Base-by-base conservation (phyloP, 1,139 yeast species). In the Pichia sp. region DNA sequence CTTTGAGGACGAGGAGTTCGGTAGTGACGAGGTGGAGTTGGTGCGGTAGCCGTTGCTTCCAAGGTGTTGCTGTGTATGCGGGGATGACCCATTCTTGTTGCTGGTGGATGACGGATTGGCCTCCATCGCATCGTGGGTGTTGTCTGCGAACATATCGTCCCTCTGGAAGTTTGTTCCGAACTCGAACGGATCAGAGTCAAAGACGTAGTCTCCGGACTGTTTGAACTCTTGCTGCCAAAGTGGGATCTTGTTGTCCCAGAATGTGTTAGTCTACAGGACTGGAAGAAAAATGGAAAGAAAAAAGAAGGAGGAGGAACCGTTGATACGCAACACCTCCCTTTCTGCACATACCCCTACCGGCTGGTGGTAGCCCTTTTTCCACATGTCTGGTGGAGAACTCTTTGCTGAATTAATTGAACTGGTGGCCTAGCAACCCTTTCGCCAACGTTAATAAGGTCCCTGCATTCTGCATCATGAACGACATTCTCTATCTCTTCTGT, bases 361-460 rank as follows among this genome's bases (percentile, higher is more conserved):
- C 17, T 63, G 65, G 20, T 63, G 66, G 47, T 63, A 64, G 16
- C 66, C 66, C 30, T 55, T 61, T 50, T 59, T 64, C 58, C 66
- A 62, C 67, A 64, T 38, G 9, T 34, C 38, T 34, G 38, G 10
- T 10, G n/a, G 38, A 34, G 10, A 34, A 34, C n/a, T 5, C n/a
- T 34, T 3, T 34, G 38, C 38, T 34, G 4, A 14, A 3, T 14
- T 34, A 9, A 12, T 12, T 10, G 38, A 9, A 34, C 12, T 34
- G 3, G n/a, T 6, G 10, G 3, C 8, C 12, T 14, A 34, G 38
- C 12, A 34, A 6, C 5, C 38, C 38, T 14, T 14, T 34, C 5
- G n/a, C 38, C 38, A 14, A 12, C 38, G 38, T 34, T 12, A 27
- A 6, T 7, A 27, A 27, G 6, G 38, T 34, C 4, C 12, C 38